Percentiles rank a stretch among this genome's conserved stretches.
Conservation (phyloP, 192 early-diverging fungal species). For the Irineochytrium annulatum region DNA sequence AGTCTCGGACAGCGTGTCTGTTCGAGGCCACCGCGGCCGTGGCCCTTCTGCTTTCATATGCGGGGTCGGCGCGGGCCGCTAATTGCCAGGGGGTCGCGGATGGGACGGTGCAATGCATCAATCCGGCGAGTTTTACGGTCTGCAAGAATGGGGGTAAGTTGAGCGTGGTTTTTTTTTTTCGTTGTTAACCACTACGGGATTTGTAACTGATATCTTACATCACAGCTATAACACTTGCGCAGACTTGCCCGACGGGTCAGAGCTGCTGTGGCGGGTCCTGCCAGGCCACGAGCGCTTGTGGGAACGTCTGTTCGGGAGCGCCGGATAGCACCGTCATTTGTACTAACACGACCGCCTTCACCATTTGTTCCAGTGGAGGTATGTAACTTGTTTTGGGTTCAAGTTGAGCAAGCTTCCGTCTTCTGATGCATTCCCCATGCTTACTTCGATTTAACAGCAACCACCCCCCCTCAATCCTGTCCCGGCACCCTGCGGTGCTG, state of each 20-base stretch:
- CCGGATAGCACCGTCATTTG: slow-evolving; percentile 1
- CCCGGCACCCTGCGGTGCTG: background rate
- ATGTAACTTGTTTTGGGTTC: background rate
- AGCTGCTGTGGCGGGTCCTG: too few species aligned
- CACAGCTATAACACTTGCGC: too few species aligned
- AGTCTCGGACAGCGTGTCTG: too few species aligned
- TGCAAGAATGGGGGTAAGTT: slow-evolving; percentile 10
- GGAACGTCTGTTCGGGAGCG: background rate
- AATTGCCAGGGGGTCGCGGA: background rate
- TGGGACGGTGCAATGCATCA: background rate
- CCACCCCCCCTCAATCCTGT: background rate
- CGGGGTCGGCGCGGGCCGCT: too few species aligned
- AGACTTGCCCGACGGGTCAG: too few species aligned
- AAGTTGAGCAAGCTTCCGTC: background rate
- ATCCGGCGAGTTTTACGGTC: background rate
- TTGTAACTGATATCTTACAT: too few species aligned
- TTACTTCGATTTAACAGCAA: background rate
- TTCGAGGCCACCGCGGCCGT: too few species aligned
- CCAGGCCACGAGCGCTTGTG: too few species aligned
- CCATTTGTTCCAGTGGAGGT: slow-evolving; percentile 8
- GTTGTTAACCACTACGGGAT: too few species aligned
- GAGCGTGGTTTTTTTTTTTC: too few species aligned
- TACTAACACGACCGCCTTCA: background rate
- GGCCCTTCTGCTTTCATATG: too few species aligned
- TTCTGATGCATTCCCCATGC: background rate